Base-by-base conservation (phyloP, 2,329 filamentous ascomycete genomes). In the Pseudopyricularia javanii region DNA sequence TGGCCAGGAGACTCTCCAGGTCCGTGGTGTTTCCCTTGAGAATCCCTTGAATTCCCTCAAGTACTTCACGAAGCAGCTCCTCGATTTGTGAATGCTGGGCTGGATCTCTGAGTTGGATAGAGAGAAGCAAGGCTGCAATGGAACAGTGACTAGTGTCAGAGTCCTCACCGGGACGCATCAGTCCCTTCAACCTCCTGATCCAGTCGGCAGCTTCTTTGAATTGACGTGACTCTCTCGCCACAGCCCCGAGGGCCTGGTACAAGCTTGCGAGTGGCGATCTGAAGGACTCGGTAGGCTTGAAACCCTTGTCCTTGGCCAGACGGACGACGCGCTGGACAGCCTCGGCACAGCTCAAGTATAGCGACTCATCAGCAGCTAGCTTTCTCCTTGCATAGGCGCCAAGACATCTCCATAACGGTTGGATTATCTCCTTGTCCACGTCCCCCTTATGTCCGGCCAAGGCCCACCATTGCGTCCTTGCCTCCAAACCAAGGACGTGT, bases 381-480 rank as follows among this genome's bases (percentile, higher is more conserved):
- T 65, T 69, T 52, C 84, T 75, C 53, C 83, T 73, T 15, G 72
- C 67, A 58, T 83, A 86, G 1, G 85, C 76, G 9, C 73, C 69
- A 17, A 86, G 59, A 57, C 81, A 89, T 51, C 78, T 79, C 0
- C 76, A 73, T 49, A 88, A 76, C 0, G 85, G 84, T 1, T 78
- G 71, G n/a, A 84, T 61, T 7, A 90, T 65, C 14, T 89, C 85
- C 54, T 80, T 82, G 34, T 82, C 76, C 4, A 76, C 62, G 54
- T 85, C 75, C 1, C 76, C 77, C 54, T 75, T 64, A 59, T 87
- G 82, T 2, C 74, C 72, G 7, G 76, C 76, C 54, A 88, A 60
- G 43, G 66, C 70, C 85, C 85, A 89, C 76, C 81, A 87, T 43
- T 71, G 68, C n/a, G 83, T 65, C 30, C 84, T 76, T 7, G 76